Evolutionary conservation across 768 basidiomycete species (phyloP), one percentile per base, ranked within the genome.

Genomic region (Lentinula edodes): DNA sequence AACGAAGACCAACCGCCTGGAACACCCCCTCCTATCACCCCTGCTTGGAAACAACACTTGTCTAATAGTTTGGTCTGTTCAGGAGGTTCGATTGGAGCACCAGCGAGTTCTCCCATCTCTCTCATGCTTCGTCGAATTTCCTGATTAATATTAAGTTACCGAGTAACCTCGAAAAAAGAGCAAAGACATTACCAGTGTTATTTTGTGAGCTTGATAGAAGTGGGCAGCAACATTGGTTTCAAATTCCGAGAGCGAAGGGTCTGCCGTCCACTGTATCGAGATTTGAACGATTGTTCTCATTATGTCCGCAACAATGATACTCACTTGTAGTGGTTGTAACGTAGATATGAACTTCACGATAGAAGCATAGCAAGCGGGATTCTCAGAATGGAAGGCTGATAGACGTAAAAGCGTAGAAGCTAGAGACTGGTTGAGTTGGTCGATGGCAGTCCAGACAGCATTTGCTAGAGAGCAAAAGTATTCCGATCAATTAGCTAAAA

Each of bases 21-120:
- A 5, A 98, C 97, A 18, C 96, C 96, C 28, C 95, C 95, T 20
- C 93, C 94, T 42, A 98, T 81, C 16, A 98, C 88, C 34, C 97
- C 97, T 3, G 90, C 85, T 65, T 89, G 81, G 13, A 81, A 75
- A 15, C 90, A 76, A 63, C 93, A 96, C 4, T 79, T 77, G 69
- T 98, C 85, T 52, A 99, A 80, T 20, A 99, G 82, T 45, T 77
- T 72, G 0, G 93, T 95, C 73, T 99, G 97, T 70, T 90, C 86
- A 3, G 79, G 73, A 1, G 97, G 97, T 72, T 99, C 97, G 63
- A 99, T 95, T 16, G 91, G 89, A 5, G 95, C 94, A 16, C 77
- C 84, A 0, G 90, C 83, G 3, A 79, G 73, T 6, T 75, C 73
- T 23, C 96, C 93, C 93, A 98, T 95, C 62, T 82, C 75, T 61